phyloP scores from a whole-genome alignment of 2,329 filamentous ascomycete genomes.

The Cercospora sesami region DNA sequence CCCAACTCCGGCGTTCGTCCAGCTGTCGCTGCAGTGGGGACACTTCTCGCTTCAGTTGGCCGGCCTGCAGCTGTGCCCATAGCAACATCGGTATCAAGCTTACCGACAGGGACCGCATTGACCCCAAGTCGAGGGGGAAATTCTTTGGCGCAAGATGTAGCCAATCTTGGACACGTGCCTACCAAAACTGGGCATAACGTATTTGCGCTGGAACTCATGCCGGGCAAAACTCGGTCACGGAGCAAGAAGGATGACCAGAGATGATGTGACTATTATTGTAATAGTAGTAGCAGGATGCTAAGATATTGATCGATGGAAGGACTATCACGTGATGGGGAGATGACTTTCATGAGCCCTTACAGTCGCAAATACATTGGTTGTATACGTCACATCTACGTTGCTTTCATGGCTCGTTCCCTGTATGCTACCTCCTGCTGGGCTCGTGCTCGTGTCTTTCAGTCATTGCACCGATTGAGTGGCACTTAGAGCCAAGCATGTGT shows the following conservation, averaged over 20 bases:
- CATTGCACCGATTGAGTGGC: neutral
- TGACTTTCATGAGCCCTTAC: neutral
- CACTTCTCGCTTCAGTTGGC: neutral
- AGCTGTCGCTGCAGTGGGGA: neutral
- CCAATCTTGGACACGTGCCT: neutral
- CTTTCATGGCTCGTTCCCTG: neutral
- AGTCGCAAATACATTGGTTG: neutral
- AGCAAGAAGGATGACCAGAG: neutral
- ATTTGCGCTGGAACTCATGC: neutral
- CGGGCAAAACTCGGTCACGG: neutral
- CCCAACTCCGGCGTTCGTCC: neutral
- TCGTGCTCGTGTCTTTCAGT: neutral
- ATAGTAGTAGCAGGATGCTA: neutral
- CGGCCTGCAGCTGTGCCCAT: neutral
- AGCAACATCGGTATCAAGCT: neutral
- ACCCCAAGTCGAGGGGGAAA: neutral
- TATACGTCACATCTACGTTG: neutral
- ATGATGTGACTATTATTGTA: neutral
- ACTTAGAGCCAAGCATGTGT: neutral
- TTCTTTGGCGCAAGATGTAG: neutral
- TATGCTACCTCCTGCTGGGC: neutral
- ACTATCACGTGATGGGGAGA: neutral
- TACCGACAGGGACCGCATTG: neutral
- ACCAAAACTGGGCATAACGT: conserved; percentile 4
- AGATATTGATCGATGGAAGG: neutral